These are phyloP conservation scores for Trichosporon ovoides DNA, from an alignment of 1,284 basidiomycete genomes.

Conservation along the genomic window DNA sequence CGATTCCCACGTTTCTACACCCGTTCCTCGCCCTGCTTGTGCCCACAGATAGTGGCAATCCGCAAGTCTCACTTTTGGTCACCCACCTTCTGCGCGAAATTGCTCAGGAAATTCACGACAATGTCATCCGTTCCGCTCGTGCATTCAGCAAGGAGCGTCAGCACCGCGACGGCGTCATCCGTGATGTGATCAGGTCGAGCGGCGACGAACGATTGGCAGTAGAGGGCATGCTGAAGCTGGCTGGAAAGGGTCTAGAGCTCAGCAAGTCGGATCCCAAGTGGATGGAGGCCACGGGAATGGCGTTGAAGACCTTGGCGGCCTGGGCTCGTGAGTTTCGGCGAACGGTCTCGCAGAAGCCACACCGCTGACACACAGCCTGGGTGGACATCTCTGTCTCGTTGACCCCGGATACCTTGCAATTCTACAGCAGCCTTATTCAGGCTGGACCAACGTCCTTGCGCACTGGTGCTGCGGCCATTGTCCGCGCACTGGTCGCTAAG, in stretches of 20 bases:
- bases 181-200: conserved; percentile 78
- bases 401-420: conserved; percentile 77
- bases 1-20: conserved; percentile 46
- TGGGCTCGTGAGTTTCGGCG: conserved; percentile 73
- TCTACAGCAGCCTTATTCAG: conserved; percentile 82
- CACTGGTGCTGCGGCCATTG: conserved; percentile 70
- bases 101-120: conserved; percentile 85
- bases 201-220: conserved; percentile 83
- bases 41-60: conserved; percentile 52
- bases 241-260: conserved; percentile 66
- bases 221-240: conserved; percentile 75
- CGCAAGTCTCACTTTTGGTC: conserved; percentile 61
- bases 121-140: conserved; percentile 78
- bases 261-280: conserved; percentile 54
- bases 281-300: conserved; percentile 79
- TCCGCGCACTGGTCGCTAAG: conserved; percentile 79
- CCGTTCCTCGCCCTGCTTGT: conserved; percentile 49
- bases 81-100: conserved; percentile 85
- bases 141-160: conserved; percentile 59
- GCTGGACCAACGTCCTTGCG: conserved; percentile 65
- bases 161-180: conserved; percentile 69
- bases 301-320: conserved; percentile 81
- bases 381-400: conserved; percentile 95
- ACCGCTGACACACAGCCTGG: conserved; percentile 64
- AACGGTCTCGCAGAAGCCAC: neutral